These are phyloP conservation scores for Claviceps africana DNA, from an alignment of 2,329 filamentous ascomycete genomes.

Conservation along the genomic window DNA sequence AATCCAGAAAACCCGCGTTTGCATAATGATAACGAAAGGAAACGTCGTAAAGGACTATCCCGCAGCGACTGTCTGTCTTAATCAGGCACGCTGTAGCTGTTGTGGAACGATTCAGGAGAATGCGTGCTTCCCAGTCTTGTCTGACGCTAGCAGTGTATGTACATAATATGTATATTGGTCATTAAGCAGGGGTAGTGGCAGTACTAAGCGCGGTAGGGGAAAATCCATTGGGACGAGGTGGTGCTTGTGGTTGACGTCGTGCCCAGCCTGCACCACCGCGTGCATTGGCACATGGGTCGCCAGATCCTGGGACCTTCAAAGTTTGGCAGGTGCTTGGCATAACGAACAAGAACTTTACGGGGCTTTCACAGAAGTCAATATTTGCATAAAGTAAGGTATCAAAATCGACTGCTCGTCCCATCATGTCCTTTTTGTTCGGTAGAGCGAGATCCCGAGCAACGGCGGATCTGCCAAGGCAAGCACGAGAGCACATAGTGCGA, in stretches of 20 bases:
- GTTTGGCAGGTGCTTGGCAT: background rate
- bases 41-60: background rate
- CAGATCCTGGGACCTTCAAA: background rate
- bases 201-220: background rate
- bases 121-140: background rate
- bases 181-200: background rate
- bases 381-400: background rate
- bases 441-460: conserved; percentile 36
- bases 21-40: background rate
- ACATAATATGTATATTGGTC: background rate
- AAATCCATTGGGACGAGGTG: background rate
- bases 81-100: background rate
- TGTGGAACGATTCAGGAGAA: background rate
- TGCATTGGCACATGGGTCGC: background rate
- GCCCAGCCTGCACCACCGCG: background rate
- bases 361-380: background rate
- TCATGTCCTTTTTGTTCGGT: conserved; percentile 44
- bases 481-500: conserved; percentile 38
- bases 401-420: background rate
- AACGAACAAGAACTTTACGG: background rate
- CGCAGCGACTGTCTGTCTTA: background rate
- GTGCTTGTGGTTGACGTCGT: background rate
- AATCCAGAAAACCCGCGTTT: background rate
- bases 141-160: background rate
- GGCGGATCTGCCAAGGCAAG: conserved; percentile 41